phyloP scores from a whole-genome alignment of 2,329 filamentous ascomycete species.

The Hypoxylon sp. region DNA sequence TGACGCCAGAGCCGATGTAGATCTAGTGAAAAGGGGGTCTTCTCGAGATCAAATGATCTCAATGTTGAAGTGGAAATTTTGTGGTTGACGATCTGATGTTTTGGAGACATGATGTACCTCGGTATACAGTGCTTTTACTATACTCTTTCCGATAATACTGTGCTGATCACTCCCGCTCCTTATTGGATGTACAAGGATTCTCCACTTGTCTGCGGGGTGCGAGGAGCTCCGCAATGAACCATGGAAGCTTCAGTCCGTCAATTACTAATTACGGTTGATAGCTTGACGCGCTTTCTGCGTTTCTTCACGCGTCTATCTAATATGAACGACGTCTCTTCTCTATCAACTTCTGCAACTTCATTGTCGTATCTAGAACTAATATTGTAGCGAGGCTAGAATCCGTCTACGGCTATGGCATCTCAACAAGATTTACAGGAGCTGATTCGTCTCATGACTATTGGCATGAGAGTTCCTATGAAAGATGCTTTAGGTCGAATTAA shows the following conservation, averaged over 20 bases:
- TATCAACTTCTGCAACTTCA: neutral
- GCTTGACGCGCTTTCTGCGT: slow-evolving; percentile 36
- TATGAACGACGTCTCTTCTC: neutral
- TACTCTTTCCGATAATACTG: neutral
- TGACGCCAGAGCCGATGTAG: slow-evolving; percentile 39
- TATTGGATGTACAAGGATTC: slow-evolving; percentile 26
- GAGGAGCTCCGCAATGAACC: neutral
- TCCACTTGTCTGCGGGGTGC: slow-evolving; percentile 30
- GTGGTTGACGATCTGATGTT: slow-evolving; percentile 32
- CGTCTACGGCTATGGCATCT: slow-evolving; percentile 61
- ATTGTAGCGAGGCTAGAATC: neutral
- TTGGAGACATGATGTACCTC: slow-evolving; percentile 21
- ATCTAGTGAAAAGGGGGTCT: slow-evolving; percentile 33
- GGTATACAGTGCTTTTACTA: neutral
- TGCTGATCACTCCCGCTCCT: neutral
- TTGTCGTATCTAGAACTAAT: neutral
- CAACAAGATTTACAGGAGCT: slow-evolving; percentile 74
- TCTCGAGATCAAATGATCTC: slow-evolving; percentile 30
- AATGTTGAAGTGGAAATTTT: slow-evolving; percentile 31
- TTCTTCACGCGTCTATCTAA: slow-evolving; percentile 29
- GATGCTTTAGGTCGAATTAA: slow-evolving; percentile 72
- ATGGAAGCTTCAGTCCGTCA: slow-evolving; percentile 18
- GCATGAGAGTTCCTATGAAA: slow-evolving; percentile 70
- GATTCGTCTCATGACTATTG: slow-evolving; percentile 70
- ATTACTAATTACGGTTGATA: slow-evolving; percentile 26